Evolutionary conservation across 495 filamentous ascomycete species (phyloP), one percentile per base, ranked within the genome.

Genomic region (Recurvomyces mirabilis): DNA sequence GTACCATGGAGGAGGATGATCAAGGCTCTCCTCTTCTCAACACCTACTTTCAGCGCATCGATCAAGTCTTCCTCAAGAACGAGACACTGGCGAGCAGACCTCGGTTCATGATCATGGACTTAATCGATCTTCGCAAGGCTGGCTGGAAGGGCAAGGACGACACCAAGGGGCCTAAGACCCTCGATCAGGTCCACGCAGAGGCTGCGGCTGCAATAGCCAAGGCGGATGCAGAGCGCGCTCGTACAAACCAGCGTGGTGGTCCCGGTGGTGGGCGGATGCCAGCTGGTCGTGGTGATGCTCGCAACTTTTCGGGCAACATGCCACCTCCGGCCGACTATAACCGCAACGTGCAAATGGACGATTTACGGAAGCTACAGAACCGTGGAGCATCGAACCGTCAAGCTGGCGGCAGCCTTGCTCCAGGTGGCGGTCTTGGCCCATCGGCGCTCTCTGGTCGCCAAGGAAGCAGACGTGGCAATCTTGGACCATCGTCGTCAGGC

Each of bases 131-230:
- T 43, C 78, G 91, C 43, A 71, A 60, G 54, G 68, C 66, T 25
- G 64, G 69, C 55, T 99, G 91, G 91, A 56, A 68, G 23, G 83
- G 82, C 37, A 96, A 94, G 72, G 86, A 91, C 55, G 71, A 77
- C 28, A 72, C 79, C n/a, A 96, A 96, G 68, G 91, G 91, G 26
- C 91, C 91, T 38, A 94, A 94, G 74, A 99, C 91, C 9, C 81
- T 99, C 37, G 77, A 82, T 11, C 82, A 95, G 68, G 82, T 99
- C 50, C 80, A 83, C 53, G 79, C 79, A 53, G 87, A 94, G 66
- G 86, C 87, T 57, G 68, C 69, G 36, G 81, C 79, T 51, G 85
- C 83, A 13, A 78, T 70, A 46, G 69, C 73, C 56, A 68, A 71
- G 51, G 69, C 72, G n/a, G 78, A 81, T 50, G 65, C 70, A 20